Base-by-base conservation (phyloP, 2,329 filamentous ascomycete species). In the Colletotrichum musae region DNA sequence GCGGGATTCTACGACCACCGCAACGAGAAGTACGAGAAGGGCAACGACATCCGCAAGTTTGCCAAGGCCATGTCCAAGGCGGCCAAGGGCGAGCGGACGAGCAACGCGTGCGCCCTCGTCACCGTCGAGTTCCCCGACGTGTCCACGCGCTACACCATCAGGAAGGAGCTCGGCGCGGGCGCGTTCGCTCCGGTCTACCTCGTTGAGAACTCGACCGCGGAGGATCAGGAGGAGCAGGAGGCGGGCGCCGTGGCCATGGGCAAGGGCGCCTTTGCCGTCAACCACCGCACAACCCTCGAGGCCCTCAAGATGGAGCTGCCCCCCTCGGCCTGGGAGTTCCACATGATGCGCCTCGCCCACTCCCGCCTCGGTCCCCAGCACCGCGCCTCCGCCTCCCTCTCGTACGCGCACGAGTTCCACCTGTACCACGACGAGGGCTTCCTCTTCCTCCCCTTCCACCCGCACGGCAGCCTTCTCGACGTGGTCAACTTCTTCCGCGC, bases 121-220 rank as follows among this genome's bases (percentile, higher is more conserved):
- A 84, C 88, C 4, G 85, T 98, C 24, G 84, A 89, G 50, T 93
- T 98, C 70, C 85, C 89, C 0, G 89, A 89, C 47, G 86, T 88
- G 2, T 82, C 87, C 24, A 85, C 90, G 47, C 88, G 87, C 50
- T 99, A 98, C 79, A 92, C 89, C 1, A 81, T 98, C 65, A 94
- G 92, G 76, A 90, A 92, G 58, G 94, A 98, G 78, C 89, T 99
- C 13, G 96, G 96, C 1, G 93, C 94, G 32, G 96, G 96, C 9
- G 96, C 96, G 1, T 99, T 97, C 80, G 96, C 95, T 0, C 95
- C 96, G 0, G 96, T 99, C 3, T 99, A 98, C 77, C 88, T 99
- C 0, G 92, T 95, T 7, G 94, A 97, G 76, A 92, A 92, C 74
- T 87, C 89, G n/a, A 82, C 82, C 0, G 84, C 86, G 4, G 84